A percentile compares a stretch with the other conserved stretches of the same genome.
Conservation (phyloP, 2,329 filamentous ascomycete genomes). For the Eutypa lata region DNA sequence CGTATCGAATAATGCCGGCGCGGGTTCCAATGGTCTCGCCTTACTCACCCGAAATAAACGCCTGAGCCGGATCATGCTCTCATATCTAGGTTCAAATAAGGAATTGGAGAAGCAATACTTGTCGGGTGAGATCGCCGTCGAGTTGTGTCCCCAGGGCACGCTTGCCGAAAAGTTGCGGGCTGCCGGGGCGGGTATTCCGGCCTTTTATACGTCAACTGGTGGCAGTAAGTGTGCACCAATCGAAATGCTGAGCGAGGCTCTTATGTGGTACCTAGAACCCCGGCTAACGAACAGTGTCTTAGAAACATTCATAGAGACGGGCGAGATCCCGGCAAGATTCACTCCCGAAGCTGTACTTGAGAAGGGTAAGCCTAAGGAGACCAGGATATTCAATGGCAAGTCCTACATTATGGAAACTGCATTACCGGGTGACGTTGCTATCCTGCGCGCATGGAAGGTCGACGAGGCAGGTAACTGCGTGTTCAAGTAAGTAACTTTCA, state of each 20-base stretch:
- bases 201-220: slow-evolving; percentile 77
- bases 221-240: slow-evolving; percentile 45
- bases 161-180: slow-evolving; percentile 70
- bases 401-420: slow-evolving; percentile 76
- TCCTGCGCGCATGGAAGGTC: slow-evolving; percentile 72
- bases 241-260: background rate
- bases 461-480: slow-evolving; percentile 77
- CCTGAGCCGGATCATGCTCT: slow-evolving; percentile 68
- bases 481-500: slow-evolving; percentile 54
- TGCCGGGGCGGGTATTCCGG: slow-evolving; percentile 73
- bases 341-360: slow-evolving; percentile 59
- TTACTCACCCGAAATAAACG: slow-evolving; percentile 67
- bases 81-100: slow-evolving; percentile 77
- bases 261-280: background rate
- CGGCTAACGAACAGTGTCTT: slow-evolving; percentile 7
- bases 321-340: slow-evolving; percentile 64
- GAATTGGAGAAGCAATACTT: slow-evolving; percentile 71
- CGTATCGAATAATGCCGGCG: slow-evolving; percentile 78
- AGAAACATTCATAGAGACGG: slow-evolving; percentile 65
- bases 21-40: slow-evolving; percentile 65
- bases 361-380: slow-evolving; percentile 64
- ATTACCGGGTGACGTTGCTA: slow-evolving; percentile 72
- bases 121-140: slow-evolving; percentile 69
- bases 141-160: slow-evolving; percentile 74
- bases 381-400: slow-evolving; percentile 69